Conservation (phyloP, 176 grass and related monocot genomes). For the Ensete glaucum region DNA sequence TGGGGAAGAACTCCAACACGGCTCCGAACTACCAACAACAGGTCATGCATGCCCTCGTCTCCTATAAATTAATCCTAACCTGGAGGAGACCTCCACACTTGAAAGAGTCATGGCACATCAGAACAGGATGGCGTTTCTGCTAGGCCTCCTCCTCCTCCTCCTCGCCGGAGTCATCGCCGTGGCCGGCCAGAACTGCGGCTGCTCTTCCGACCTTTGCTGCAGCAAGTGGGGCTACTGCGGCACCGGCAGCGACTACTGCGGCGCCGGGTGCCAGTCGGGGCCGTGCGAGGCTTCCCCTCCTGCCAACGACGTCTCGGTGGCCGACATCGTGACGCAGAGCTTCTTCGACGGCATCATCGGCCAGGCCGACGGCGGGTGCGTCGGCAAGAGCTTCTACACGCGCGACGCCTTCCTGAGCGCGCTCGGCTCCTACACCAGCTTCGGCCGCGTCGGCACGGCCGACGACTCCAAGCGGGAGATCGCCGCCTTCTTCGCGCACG, state of each 20-base stretch:
- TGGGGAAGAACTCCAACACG: too few species aligned
- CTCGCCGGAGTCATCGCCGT: neutral
- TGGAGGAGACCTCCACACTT: too few species aligned
- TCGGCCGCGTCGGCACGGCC: constrained; percentile 41
- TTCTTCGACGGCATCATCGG: constrained; percentile 51
- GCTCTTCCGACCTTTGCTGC: constrained; percentile 33
- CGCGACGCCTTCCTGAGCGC: constrained; percentile 57
- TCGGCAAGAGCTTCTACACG: constrained; percentile 52
- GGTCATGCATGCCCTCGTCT: too few species aligned
- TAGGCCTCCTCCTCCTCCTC: neutral
- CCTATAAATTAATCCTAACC: too few species aligned
- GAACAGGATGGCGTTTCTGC: neutral
- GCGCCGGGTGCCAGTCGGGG: constrained; percentile 31
- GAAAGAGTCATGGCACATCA: too few species aligned
- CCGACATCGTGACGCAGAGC: constrained; percentile 22
- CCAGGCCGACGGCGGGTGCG: constrained; percentile 39
- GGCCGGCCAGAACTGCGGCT: constrained; percentile 29
- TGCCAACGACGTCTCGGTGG: constrained; percentile 27
- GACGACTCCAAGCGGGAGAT: constrained; percentile 84
- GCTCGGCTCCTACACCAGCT: constrained; percentile 30
- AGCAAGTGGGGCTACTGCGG: constrained; percentile 48
- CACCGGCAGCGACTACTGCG: constrained; percentile 28
- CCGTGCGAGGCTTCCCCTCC: constrained; percentile 36
- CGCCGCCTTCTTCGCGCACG: constrained; percentile 73
- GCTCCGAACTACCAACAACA: too few species aligned